Evolutionary conservation across 495 filamentous ascomycete genomes (phyloP).

Genomic region (Penicillium angulare): DNA sequence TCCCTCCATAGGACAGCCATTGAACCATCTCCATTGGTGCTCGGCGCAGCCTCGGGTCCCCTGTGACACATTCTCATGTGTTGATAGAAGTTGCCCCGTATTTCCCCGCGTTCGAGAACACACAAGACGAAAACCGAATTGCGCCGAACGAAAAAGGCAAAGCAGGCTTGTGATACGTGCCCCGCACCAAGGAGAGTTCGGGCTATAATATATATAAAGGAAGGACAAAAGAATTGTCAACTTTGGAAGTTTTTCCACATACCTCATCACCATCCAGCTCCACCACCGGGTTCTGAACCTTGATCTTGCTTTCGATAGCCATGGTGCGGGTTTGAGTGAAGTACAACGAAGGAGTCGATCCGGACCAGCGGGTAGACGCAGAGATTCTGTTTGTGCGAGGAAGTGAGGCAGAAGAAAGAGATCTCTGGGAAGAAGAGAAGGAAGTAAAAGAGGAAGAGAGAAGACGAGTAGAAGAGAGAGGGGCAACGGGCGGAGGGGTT

Average conservation of each 20-base stretch:
- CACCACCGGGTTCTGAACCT: constrained; percentile 96
- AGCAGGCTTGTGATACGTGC: constrained; percentile 25
- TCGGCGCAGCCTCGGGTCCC: background rate
- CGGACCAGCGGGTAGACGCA: constrained; percentile 37
- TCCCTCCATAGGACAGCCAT: too few species aligned
- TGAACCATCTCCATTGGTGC: background rate
- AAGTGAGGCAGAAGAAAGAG: constrained; percentile 29
- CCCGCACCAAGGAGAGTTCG: background rate
- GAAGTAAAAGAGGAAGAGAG: constrained; percentile 24
- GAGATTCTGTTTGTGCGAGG: constrained; percentile 26
- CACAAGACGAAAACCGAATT: constrained; percentile 28
- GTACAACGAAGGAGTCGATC: constrained; percentile 27
- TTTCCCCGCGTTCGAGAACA: constrained; percentile 33
- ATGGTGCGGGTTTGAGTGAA: constrained; percentile 44
- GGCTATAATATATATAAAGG: background rate
- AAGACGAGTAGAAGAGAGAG: constrained; percentile 32
- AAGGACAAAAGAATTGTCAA: too few species aligned
- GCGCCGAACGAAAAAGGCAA: constrained; percentile 13
- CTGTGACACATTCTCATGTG: constrained; percentile 12
- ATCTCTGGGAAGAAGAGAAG: constrained; percentile 22
- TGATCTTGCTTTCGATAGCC: constrained; percentile 70
- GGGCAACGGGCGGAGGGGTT: constrained; percentile 33
- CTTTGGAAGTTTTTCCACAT: constrained; percentile 18
- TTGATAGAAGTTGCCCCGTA: constrained; percentile 21
- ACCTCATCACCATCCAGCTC: constrained; percentile 95